Percentiles rank a stretch among this genome's conserved stretches.
These are phyloP conservation scores for Talaromyces sp. DNA, from an alignment of 2,329 filamentous ascomycete species.

Conservation along the genomic window DNA sequence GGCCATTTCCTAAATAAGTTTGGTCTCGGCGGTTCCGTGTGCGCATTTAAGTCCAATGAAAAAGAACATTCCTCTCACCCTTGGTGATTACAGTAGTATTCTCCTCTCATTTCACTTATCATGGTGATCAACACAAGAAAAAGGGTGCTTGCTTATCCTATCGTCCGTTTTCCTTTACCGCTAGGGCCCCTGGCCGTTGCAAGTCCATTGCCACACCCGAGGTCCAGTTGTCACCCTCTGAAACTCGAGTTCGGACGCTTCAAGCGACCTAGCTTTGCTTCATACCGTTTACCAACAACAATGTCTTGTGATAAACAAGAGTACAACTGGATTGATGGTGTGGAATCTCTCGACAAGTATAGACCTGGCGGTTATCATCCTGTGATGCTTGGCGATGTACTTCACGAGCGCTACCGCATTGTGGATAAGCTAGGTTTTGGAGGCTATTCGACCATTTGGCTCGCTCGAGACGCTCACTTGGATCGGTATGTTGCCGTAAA, in stretches of 20 bases:
- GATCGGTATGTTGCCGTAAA: constrained; percentile 27
- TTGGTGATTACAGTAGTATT: no score
- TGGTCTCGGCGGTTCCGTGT: no score
- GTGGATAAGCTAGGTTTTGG: constrained; percentile 40
- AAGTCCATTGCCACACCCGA: background rate
- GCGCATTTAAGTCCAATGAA: no score
- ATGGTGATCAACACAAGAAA: background rate
- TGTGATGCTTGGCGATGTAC: constrained; percentile 25
- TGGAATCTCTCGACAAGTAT: constrained; percentile 27
- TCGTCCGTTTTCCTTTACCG: background rate
- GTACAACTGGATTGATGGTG: constrained; percentile 25
- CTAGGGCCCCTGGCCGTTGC: background rate
- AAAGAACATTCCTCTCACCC: no score
- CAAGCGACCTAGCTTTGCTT: background rate
- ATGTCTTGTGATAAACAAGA: background rate
- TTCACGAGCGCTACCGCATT: constrained; percentile 31
- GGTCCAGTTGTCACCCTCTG: background rate
- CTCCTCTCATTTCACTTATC: background rate
- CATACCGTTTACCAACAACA: background rate
- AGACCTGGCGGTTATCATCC: constrained; percentile 30
- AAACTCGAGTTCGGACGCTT: background rate
- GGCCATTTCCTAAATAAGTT: no score
- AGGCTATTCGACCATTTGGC: constrained; percentile 38
- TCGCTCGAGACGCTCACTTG: constrained; percentile 27
- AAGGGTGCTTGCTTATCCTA: background rate